A percentile compares a stretch with the other conserved stretches of the same genome.
These are phyloP conservation scores for Colletotrichum chlorophyti DNA, from an alignment of 2,329 filamentous ascomycete species.

Conservation along the genomic window DNA sequence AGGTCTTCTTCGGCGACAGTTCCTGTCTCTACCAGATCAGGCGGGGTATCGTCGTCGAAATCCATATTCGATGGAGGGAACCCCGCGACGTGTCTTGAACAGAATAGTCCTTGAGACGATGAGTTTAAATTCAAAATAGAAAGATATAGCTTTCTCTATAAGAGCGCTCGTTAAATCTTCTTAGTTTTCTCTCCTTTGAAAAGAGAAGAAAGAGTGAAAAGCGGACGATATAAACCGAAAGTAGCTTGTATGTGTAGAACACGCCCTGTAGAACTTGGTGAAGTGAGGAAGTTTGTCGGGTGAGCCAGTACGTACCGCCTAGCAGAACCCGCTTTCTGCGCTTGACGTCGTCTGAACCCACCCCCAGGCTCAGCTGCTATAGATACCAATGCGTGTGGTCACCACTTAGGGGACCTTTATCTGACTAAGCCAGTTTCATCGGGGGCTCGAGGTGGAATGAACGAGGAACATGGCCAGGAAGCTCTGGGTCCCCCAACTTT, in stretches of 20 bases:
- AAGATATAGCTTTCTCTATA: neutral
- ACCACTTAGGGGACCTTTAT: neutral
- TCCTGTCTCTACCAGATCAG: slow-evolving; percentile 64
- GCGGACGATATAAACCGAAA: too few species aligned
- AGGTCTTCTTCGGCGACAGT: slow-evolving; percentile 42
- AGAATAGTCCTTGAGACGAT: slow-evolving; percentile 1
- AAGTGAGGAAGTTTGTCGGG: neutral
- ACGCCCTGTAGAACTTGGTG: neutral
- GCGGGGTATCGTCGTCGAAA: slow-evolving; percentile 71
- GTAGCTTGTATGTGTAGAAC: neutral
- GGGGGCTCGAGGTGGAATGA: neutral
- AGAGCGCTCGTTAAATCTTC: too few species aligned
- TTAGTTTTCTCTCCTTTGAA: too few species aligned
- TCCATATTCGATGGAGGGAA: slow-evolving; percentile 55
- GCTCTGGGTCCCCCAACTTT: slow-evolving; percentile 18
- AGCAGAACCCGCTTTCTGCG: neutral
- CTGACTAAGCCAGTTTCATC: slow-evolving; percentile 28
- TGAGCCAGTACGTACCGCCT: slow-evolving; percentile 8
- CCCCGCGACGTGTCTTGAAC: slow-evolving; percentile 20
- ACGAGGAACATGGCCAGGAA: slow-evolving; percentile 3
- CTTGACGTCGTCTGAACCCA: slow-evolving; percentile 18
- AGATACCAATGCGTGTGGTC: neutral
- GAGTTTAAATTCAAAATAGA: neutral
- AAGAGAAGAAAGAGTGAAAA: too few species aligned
- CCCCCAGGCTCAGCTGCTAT: neutral